These are phyloP conservation scores for Lomentospora prolificans DNA, from an alignment of 2,329 filamentous ascomycete genomes.

Conservation along the genomic window DNA sequence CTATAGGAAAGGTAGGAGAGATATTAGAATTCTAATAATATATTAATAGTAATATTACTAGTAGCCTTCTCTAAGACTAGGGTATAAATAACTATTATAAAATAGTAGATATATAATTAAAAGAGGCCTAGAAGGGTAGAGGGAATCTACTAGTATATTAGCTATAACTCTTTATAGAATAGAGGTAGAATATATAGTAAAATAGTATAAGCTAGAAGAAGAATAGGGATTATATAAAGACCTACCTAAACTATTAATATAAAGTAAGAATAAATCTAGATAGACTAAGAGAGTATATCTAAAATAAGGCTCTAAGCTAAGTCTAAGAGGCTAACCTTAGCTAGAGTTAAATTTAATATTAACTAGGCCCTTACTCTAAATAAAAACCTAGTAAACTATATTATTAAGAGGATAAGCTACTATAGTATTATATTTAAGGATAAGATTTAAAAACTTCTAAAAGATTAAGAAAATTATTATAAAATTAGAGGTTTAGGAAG, in stretches of 20 bases:
- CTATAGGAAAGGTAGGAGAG: neutral
- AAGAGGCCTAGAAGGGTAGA: neutral
- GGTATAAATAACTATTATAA: neutral
- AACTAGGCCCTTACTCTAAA: neutral
- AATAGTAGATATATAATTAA: neutral
- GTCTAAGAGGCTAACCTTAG: neutral
- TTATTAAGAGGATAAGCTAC: no score
- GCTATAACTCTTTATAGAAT: neutral
- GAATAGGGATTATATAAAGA: conserved; percentile 1
- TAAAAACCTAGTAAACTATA: neutral
- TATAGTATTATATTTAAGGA: conserved; percentile 8
- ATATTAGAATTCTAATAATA: neutral
- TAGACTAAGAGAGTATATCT: conserved; percentile 5
- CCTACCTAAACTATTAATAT: conserved; percentile 4
- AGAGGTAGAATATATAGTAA: neutral
- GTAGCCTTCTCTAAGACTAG: neutral
- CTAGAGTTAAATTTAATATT: neutral
- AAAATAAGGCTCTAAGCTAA: neutral
- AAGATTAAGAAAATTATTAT: neutral
- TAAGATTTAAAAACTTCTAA: neutral
- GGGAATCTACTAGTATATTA: neutral
- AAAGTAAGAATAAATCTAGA: neutral
- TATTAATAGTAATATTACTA: neutral
- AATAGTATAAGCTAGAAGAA: neutral
- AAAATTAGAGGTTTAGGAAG: neutral